Conservation (phyloP, 2,329 filamentous ascomycete species). For the Fusarium multiceps region DNA sequence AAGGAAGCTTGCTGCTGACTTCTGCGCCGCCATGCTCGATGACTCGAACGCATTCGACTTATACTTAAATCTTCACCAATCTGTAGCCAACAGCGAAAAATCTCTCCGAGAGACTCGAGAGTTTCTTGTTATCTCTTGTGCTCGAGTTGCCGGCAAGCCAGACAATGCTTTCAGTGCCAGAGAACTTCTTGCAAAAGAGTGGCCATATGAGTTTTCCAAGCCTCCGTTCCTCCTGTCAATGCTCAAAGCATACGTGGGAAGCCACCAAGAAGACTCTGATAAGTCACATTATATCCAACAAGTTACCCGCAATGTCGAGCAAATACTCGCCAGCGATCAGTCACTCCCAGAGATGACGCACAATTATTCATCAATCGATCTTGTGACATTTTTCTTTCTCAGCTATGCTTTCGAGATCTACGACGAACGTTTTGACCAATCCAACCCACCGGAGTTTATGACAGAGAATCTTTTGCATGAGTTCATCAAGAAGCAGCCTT, state of each 20-base stretch:
- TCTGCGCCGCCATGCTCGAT: conserved; percentile 42
- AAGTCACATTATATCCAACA: conserved; percentile 1
- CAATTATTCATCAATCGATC: conserved; percentile 35
- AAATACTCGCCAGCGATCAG: conserved; percentile 14
- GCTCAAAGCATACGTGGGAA: conserved; percentile 32
- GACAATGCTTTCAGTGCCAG: conserved; percentile 29
- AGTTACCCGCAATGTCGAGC: conserved; percentile 18
- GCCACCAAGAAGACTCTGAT: conserved; percentile 17
- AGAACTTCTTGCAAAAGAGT: conserved; percentile 22
- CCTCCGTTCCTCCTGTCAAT: conserved; percentile 34
- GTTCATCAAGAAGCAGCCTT: conserved; percentile 39
- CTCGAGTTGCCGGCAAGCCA: conserved; percentile 35
- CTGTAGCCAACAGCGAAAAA: neutral
- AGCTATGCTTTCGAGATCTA: conserved; percentile 36
- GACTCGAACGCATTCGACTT: conserved; percentile 41
- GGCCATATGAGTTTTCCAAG: neutral
- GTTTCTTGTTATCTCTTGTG: conserved; percentile 34
- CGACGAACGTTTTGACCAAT: conserved; percentile 19
- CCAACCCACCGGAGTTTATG: conserved; percentile 11
- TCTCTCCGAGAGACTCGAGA: conserved; percentile 9
- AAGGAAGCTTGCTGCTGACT: conserved; percentile 44
- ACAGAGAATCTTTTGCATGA: conserved; percentile 33
- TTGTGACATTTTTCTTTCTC: conserved; percentile 40
- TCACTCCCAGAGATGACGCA: conserved; percentile 21
- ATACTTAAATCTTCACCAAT: conserved; percentile 29